Evolutionary conservation across 2,329 filamentous ascomycete species (phyloP).

Genomic region (Talaromyces sp.): DNA sequence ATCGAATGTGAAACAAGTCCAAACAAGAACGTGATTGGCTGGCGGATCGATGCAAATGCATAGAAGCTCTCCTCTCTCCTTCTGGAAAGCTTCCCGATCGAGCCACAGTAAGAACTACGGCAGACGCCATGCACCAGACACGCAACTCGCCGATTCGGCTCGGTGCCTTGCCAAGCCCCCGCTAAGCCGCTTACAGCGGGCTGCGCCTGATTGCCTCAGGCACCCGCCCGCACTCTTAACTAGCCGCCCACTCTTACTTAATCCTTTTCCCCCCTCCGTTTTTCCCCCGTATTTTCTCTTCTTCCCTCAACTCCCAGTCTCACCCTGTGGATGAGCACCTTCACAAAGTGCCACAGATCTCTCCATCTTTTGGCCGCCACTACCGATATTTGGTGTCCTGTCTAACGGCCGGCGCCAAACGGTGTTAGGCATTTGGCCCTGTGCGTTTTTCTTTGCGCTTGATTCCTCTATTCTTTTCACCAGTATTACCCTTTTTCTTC

Average conservation of each 20-base stretch:
- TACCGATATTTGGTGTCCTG: slow-evolving; percentile 44
- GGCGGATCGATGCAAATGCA: background rate
- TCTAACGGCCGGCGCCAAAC: slow-evolving; percentile 44
- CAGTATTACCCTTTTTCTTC: slow-evolving; percentile 2
- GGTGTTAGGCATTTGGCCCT: slow-evolving; percentile 42
- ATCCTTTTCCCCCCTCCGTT: slow-evolving; percentile 14
- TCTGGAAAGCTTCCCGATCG: slow-evolving; percentile 13
- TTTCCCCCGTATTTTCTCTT: slow-evolving; percentile 10
- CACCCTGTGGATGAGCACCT: slow-evolving; percentile 15
- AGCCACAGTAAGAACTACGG: slow-evolving; percentile 3
- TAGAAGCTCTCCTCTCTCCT: slow-evolving; percentile 6
- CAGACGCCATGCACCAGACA: slow-evolving; percentile 1
- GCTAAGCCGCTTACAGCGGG: background rate
- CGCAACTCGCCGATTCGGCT: background rate
- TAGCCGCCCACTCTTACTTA: slow-evolving; percentile 12
- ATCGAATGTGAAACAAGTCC: background rate
- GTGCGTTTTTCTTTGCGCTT: slow-evolving; percentile 4
- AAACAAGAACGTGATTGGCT: background rate
- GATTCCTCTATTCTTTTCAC: slow-evolving; percentile 9
- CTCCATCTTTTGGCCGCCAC: slow-evolving; percentile 39
- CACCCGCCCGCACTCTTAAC: slow-evolving; percentile 7
- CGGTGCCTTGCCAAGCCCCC: background rate
- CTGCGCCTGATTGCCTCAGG: slow-evolving; percentile 16
- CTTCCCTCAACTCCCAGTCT: slow-evolving; percentile 13
- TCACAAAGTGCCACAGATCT: slow-evolving; percentile 22